These are phyloP conservation scores for Blastocladiella emersonii DNA, from an alignment of 371 early-diverging fungal genomes.

Conservation along the genomic window DNA sequence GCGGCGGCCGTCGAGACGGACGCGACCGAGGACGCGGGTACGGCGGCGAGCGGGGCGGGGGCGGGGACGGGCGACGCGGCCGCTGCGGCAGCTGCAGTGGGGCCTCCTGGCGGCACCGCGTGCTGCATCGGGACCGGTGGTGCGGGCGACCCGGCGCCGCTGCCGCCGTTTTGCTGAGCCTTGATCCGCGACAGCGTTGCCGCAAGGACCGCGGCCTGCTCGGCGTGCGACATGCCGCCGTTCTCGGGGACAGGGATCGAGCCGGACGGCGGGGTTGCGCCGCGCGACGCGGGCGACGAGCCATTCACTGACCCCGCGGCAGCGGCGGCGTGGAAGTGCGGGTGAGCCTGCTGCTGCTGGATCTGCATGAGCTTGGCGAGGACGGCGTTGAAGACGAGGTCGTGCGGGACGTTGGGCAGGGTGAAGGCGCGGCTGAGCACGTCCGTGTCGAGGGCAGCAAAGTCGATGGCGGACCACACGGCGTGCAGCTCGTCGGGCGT, in stretches of 20 bases:
- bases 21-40: no score
- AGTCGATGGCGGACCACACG: neutral
- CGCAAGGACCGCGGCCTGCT: neutral
- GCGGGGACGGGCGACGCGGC: no score
- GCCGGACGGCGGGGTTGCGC: neutral
- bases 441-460: neutral
- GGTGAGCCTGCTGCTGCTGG: neutral
- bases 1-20: no score
- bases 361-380: neutral
- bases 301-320: neutral
- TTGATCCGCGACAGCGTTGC: neutral
- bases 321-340: neutral
- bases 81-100: no score
- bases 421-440: neutral
- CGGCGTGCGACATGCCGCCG: neutral
- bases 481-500: neutral
- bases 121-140: no score
- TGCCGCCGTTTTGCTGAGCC: neutral
- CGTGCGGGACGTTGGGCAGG: neutral
- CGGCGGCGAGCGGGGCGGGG: no score
- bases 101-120: no score
- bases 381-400: neutral
- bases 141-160: no score
- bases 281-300: neutral
- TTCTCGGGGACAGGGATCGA: neutral